Evolutionary conservation across 306 rosid species (phyloP), one percentile per base, ranked within the genome.

Genomic region (Cucumis melo): DNA sequence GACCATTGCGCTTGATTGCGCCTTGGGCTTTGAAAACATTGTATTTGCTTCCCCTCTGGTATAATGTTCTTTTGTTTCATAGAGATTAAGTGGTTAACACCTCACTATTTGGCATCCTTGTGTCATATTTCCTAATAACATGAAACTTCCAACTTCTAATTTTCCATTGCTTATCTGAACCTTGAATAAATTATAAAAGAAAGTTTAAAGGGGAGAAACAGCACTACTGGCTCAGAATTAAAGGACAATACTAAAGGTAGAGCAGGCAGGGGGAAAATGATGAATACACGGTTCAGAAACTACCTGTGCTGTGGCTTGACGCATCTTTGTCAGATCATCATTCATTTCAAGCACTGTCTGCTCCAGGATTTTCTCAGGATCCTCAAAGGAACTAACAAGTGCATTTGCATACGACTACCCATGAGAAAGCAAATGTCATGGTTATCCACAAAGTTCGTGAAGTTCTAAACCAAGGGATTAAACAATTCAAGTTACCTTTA

Each of bases 231-330:
- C 15, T 46, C 58, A 48, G 41, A 71, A 46, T 21, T 20, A 71
- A 27, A 48, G 15, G 4, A 12, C 42, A 24, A 44, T 0, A 3
- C 59, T n/a, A 13, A 58, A 44, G 16, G 5, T 7, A 14, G 48
- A 8, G 55, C 21, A 42, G 23, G 23, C 8, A 32, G 32, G 32
- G 39, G 3, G 48, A 21, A 51, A 60, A 48, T 9, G 13, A 59
- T 38, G 0, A 21, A 50, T 42, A 46, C 23, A 19, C 60, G 42
- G 54, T 73, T 64, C n/a, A 2, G 77, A 63, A 79, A 79, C 85
- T 84, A 93, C 98, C 80, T 93, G 98, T 68, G 98, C 96, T 19
- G 98, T 93, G 54, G 98, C 98, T 83, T 93, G 98, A 23, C 97
- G 97, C 98, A 93, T 93, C 87, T 91, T 93, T 36, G 90, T 91